A percentile compares a stretch with the other conserved stretches of the same genome.
Conservation (phyloP, 2,329 filamentous ascomycete genomes). For the Sarocladium kiliense region DNA sequence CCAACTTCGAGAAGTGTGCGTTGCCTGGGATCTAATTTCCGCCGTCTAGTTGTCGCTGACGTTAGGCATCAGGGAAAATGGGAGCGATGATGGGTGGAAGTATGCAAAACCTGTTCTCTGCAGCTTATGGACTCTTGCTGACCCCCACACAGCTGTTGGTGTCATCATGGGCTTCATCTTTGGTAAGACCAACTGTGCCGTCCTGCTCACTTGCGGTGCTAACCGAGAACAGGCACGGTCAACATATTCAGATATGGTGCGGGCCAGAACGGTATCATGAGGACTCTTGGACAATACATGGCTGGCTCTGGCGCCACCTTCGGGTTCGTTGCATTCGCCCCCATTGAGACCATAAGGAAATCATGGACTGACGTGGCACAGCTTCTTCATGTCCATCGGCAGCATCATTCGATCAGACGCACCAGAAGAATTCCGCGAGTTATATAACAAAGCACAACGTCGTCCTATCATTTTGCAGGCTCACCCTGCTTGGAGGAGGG, state of each 20-base stretch:
- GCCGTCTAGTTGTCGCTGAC: conserved; percentile 44
- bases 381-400: conserved; percentile 98
- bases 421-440: conserved; percentile 67
- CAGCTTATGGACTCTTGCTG: background rate
- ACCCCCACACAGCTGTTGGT: conserved; percentile 66
- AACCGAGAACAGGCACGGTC: conserved; percentile 61
- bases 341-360: background rate
- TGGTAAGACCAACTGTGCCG: conserved; percentile 48
- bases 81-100: conserved; percentile 97
- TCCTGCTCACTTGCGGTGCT: conserved; percentile 8
- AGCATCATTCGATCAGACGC: conserved; percentile 92
- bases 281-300: conserved; percentile 97
- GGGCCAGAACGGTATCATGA: conserved; percentile 87
- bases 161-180: conserved; percentile 97
- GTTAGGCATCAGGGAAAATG: conserved; percentile 59
- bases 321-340: conserved; percentile 54
- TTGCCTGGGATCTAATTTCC: background rate
- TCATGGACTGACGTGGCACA: conserved; percentile 21
- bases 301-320: conserved; percentile 90
- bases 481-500: conserved; percentile 30
- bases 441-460: conserved; percentile 69
- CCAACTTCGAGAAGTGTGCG: conserved; percentile 51
- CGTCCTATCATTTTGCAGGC: conserved; percentile 61
- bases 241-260: conserved; percentile 95
- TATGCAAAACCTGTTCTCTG: conserved; percentile 46